Base-by-base conservation (phyloP, 805 yeast genomes). In the Barnettozyma siamensis region DNA sequence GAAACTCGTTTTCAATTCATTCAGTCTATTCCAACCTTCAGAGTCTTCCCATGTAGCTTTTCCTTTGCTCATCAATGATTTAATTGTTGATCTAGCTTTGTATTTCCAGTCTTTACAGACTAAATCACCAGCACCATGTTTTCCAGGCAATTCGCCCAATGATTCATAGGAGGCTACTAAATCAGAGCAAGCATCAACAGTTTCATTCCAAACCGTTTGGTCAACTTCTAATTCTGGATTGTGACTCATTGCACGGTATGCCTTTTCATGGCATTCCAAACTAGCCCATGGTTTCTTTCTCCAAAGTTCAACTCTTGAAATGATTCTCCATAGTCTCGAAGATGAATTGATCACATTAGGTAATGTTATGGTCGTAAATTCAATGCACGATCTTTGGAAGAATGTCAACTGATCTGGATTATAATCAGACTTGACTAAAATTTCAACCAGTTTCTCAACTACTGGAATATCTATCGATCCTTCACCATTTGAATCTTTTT, bases 81-180 rank as follows among this genome's bases (percentile, higher is more conserved):
- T 73, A 17, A 88, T 72, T 1, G 85, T 68, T 13, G 84, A 72
- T 47, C 80, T 73, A 2, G 95, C 80, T 59, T 88, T 88, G 64
- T 82, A 85, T 56, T 78, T 83, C 97, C 97, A 89, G 57, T 88
- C 95, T 55, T 81, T 78, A 60, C 96, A 88, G 9, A 89, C 94
- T n/a, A 82, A 50, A 58, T 84, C 87, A 17, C 82, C 94, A 2
- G 87, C 88, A 19, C 83, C 83, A 54, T 80, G 74, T 53, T 77
- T 81, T 7, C 94, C 94, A 10, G 85, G 83, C 50, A 77, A 61
- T 43, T 83, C 93, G n/a, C 98, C 98, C 26, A 86, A 70, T 3
- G 85, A 80, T 55, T 82, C 88, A 59, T 88, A 91, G 1, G 96
- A 91, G 31, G 93, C 84, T 2, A 84, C 80, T 42, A 91, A 68